Evolutionary conservation across 306 rosid genomes (phyloP).

Genomic region (Bauhinia variegata): DNA sequence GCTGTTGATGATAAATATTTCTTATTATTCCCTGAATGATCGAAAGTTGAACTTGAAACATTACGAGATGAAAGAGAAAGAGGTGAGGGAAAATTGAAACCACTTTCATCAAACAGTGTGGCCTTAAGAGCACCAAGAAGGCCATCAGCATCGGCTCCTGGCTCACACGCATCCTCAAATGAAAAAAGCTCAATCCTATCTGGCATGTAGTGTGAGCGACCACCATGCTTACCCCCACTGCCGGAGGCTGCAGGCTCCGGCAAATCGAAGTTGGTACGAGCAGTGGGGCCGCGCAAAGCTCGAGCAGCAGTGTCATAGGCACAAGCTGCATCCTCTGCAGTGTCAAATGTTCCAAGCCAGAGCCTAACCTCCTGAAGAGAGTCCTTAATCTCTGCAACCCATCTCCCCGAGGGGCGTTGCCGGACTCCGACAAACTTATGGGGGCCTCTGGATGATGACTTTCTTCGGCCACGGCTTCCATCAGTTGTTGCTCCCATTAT

Average conservation of each 20-base stretch:
- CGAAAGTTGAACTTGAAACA: constrained; percentile 31
- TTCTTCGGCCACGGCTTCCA: constrained; percentile 47
- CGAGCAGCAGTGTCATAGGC: constrained; percentile 73
- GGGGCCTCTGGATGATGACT: constrained; percentile 69
- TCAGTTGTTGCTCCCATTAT: constrained; percentile 39
- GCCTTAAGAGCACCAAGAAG: constrained; percentile 68
- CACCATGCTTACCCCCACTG: background rate
- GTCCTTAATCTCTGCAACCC: constrained; percentile 91
- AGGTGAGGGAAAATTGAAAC: constrained; percentile 28
- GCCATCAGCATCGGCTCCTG: constrained; percentile 43
- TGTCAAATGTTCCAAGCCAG: constrained; percentile 83
- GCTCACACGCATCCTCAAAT: constrained; percentile 50
- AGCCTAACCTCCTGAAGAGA: constrained; percentile 72
- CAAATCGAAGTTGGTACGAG: constrained; percentile 73
- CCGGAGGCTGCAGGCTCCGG: constrained; percentile 23
- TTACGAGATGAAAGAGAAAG: too few relatives aligned
- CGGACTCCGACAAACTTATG: constrained; percentile 71
- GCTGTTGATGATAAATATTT: constrained; percentile 31
- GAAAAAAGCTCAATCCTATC: constrained; percentile 57
- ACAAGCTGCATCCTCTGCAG: constrained; percentile 70
- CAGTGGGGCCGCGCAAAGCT: constrained; percentile 65
- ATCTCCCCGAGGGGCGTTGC: constrained; percentile 79
- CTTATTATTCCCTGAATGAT: constrained; percentile 8
- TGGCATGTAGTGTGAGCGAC: constrained; percentile 2
- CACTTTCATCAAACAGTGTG: constrained; percentile 49